These are phyloP conservation scores for Otatea glauca DNA, from an alignment of 176 grass and related monocot genomes.

Conservation along the genomic window DNA sequence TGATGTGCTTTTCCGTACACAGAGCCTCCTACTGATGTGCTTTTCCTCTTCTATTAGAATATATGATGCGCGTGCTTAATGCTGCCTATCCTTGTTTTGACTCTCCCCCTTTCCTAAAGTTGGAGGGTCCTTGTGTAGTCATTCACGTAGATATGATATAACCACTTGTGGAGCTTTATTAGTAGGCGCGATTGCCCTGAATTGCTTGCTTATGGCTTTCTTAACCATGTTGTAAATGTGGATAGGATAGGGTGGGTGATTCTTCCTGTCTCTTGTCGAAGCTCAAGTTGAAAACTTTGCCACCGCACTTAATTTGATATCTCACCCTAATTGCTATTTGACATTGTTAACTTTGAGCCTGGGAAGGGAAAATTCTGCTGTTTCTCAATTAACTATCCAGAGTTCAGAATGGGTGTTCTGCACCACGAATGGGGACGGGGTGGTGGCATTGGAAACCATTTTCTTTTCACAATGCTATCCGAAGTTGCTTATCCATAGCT, in stretches of 20 bases:
- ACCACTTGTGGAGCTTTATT: slow-evolving; percentile 51
- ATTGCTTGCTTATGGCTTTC: slow-evolving; percentile 26
- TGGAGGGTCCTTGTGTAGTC: slow-evolving; percentile 49
- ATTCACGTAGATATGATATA: slow-evolving; percentile 48
- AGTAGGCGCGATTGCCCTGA: slow-evolving; percentile 41
- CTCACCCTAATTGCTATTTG: slow-evolving; percentile 48
- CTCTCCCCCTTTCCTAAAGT: slow-evolving; percentile 51
- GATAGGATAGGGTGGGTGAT: slow-evolving; percentile 40
- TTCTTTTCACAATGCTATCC: slow-evolving; percentile 17
- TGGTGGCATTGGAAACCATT: slow-evolving; percentile 5
- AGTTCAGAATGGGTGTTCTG: slow-evolving; percentile 51
- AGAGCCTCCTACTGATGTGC: slow-evolving; percentile 24
- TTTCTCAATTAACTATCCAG: slow-evolving; percentile 36
- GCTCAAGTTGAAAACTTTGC: slow-evolving; percentile 59
- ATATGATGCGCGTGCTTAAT: slow-evolving; percentile 62
- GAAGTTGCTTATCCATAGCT: slow-evolving; percentile 37
- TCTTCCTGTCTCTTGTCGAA: slow-evolving; percentile 59
- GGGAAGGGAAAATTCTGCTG: slow-evolving; percentile 38
- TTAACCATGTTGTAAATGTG: slow-evolving; percentile 52
- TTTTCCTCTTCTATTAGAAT: slow-evolving; percentile 50
- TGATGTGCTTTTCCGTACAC: no score
- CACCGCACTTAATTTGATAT: slow-evolving; percentile 55
- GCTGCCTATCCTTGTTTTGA: slow-evolving; percentile 60
- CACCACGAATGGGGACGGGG: slow-evolving; percentile 42
- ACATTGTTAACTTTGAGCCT: slow-evolving; percentile 40